Base-by-base conservation (phyloP, 2,329 filamentous ascomycete species). In the Pestalotiopsis sp. region DNA sequence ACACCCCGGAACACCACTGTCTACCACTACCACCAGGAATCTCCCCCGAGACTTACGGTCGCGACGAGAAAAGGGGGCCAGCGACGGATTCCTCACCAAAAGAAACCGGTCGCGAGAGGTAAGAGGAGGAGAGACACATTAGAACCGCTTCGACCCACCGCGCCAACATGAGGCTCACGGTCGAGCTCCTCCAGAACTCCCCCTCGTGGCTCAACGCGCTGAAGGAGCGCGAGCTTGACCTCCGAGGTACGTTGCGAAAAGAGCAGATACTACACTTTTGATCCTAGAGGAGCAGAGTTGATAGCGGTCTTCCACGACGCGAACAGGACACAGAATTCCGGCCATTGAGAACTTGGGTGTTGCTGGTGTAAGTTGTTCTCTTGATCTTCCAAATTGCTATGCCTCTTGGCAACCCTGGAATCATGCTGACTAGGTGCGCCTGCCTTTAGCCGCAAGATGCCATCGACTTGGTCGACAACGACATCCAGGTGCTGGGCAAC, bases 381-480 rank as follows among this genome's bases (percentile, higher is more conserved):
- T 59, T 62, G 27, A 49, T 57, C 60, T 9, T 66, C 49, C 20
- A 62, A 39, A 52, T 70, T 73, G 66, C 69, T n/a, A 25, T 52
- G 12, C 20, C 45, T 6, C 14, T 58, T 58, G 55, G 11, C 55
- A 4, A 4, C 4, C 23, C 20, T 58, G 45, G 45, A 20, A 23
- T 23, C n/a, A 13, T 61, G 59, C 59, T 62, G 59, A 62, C 59
- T 14, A 6, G 27, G 12, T 39, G 27, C 31, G 36, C 31, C 49
- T 7, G 62, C 20, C 17, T 9, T 17, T 76, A 97, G 93, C 93
- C 95, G 76, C 94, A 97, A 88, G 96, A 98, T 85, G 91, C 93
- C 73, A 97, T 99, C 86, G 96, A 99, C 84, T 91, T 99, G 77
- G 98, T 96, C 81, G 96, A 99, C 86, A 99, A 99, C 81, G 95